phyloP scores from a whole-genome alignment of 2,329 filamentous ascomycete species.

The Colletotrichum sp. region DNA sequence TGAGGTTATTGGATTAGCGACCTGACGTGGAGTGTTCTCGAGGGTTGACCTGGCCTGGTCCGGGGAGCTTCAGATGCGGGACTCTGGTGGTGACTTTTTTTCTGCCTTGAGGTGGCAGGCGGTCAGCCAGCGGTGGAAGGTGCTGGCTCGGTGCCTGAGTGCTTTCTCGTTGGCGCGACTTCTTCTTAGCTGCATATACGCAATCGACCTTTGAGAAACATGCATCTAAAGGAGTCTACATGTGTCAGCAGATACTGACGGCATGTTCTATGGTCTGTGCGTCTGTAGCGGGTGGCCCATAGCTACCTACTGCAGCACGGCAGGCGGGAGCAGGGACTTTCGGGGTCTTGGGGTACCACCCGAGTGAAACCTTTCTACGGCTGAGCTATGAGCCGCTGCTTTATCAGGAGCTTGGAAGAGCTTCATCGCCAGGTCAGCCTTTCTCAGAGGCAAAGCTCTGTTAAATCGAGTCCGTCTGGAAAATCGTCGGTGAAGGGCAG shows the following conservation, averaged over 20 bases:
- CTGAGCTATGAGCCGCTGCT: not conserved
- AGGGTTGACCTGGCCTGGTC: conserved; percentile 19
- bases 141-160: conserved; percentile 13
- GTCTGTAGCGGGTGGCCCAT: not conserved
- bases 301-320: not conserved
- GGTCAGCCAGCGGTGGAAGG: conserved; percentile 17
- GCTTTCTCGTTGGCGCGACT: not conserved
- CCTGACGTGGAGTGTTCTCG: conserved; percentile 21
- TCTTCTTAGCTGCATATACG: not conserved
- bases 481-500: not conserved
- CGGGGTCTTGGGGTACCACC: not conserved
- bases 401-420: not conserved
- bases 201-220: rapidly evolving
- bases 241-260: not conserved
- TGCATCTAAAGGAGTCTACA: not conserved
- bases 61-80: conserved; percentile 20
- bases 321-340: conserved; percentile 3
- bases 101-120: conserved; percentile 21
- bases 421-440: not conserved
- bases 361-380: not conserved
- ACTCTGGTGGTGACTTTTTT: conserved; percentile 22
- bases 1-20: conserved; percentile 18
- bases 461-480: not conserved
- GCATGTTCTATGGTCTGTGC: not conserved
- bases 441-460: not conserved